Conservation (phyloP, 371 early-diverging fungal species). For the Mortierella sp. region DNA sequence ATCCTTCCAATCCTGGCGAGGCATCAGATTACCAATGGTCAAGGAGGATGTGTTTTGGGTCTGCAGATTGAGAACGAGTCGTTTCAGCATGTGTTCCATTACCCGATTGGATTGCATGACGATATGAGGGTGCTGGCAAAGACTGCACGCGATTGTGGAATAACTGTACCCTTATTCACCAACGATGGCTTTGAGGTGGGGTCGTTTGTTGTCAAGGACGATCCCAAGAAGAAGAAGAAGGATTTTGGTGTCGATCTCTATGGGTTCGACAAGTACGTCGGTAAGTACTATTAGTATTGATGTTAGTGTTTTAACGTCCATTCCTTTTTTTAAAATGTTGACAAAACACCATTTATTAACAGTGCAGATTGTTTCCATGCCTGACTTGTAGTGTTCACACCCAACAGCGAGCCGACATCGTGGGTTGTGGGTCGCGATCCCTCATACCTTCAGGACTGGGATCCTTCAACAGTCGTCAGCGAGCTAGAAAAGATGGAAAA, state of each 20-base stretch:
- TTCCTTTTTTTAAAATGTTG: not conserved
- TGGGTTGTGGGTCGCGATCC: conserved; percentile 68
- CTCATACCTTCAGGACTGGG: conserved; percentile 75
- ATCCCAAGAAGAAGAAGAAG: conserved; percentile 49
- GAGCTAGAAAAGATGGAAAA: conserved; percentile 78
- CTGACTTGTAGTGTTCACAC: conserved; percentile 67
- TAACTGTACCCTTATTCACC: conserved; percentile 87
- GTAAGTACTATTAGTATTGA: conserved; percentile 55
- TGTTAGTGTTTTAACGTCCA: not conserved
- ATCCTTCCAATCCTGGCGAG: conserved; percentile 83
- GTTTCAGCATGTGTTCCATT: conserved; percentile 72
- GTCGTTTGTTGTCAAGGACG: conserved; percentile 70
- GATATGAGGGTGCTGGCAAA: conserved; percentile 87
- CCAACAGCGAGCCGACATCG: conserved; percentile 71
- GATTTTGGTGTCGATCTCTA: conserved; percentile 85
- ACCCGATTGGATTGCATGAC: conserved; percentile 86
- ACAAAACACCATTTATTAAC: not conserved
- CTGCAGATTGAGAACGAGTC: conserved; percentile 90
- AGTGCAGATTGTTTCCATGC: not conserved
- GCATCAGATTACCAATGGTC: conserved; percentile 84
- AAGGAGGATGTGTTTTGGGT: conserved; percentile 79
- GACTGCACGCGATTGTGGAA: conserved; percentile 82
- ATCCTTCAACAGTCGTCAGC: conserved; percentile 67
- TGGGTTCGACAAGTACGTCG: conserved; percentile 86
- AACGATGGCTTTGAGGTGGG: conserved; percentile 87